Percentiles rank a stretch among this genome's conserved stretches.
Evolutionary conservation across 306 rosid species (phyloP).

Genomic region (Cicer yamashitae): DNA sequence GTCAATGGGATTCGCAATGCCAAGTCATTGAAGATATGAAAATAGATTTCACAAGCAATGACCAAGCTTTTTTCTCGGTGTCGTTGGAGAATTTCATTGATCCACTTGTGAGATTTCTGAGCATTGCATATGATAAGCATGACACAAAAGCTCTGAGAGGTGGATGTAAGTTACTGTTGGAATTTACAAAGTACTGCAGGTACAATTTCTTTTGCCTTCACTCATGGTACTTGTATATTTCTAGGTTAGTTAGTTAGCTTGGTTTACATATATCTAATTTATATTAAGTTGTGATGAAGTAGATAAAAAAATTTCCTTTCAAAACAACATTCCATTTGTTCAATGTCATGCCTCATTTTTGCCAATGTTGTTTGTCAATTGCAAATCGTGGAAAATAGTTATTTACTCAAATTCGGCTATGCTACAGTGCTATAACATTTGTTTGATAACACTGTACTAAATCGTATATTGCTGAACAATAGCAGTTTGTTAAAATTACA

Average conservation of each 20-base stretch:
- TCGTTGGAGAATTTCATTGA: conserved; percentile 61
- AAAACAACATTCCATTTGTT: conserved; percentile 9
- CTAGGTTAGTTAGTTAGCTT: conserved; percentile 11
- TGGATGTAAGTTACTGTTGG: conserved; percentile 64
- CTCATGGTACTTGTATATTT: background rate
- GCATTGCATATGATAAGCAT: conserved; percentile 57
- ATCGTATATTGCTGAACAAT: no score
- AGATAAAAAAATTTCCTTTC: conserved; percentile 3
- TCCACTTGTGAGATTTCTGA: conserved; percentile 67
- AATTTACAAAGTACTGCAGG: conserved; percentile 72
- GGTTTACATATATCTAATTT: conserved; percentile 11
- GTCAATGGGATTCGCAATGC: conserved; percentile 71
- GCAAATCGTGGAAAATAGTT: no score
- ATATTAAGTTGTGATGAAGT: conserved; percentile 3
- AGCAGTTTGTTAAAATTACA: no score
- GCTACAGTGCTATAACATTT: no score
- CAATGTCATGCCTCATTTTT: background rate
- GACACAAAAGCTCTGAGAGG: conserved; percentile 67
- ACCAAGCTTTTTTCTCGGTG: conserved; percentile 44
- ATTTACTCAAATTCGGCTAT: no score
- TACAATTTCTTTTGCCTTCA: conserved; percentile 38
- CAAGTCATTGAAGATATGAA: conserved; percentile 64
- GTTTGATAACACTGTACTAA: no score
- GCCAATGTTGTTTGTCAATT: no score
- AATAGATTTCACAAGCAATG: conserved; percentile 48